Conservation (phyloP, 2,329 filamentous ascomycete species). For the Arachnomyces sp. region DNA sequence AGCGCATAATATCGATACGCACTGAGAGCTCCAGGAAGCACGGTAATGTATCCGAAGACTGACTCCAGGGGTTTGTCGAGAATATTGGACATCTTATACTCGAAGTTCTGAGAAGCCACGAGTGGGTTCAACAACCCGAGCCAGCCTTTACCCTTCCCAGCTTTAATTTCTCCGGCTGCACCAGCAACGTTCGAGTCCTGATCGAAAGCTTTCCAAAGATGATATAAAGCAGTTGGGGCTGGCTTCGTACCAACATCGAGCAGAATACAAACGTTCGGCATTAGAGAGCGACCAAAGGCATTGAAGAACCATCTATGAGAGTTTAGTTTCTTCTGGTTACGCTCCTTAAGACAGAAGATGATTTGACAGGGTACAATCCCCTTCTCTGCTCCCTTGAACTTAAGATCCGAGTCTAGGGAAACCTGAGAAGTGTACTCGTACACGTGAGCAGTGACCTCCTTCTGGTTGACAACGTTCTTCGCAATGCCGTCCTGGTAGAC, state of each 20-base stretch:
- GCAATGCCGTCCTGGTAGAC: conserved; percentile 98
- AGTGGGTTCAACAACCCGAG: conserved; percentile 82
- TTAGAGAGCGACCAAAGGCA: conserved; percentile 84
- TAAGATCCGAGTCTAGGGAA: conserved; percentile 86
- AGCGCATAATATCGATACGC: conserved; percentile 93
- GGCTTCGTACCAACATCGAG: conserved; percentile 94
- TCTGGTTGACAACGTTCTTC: conserved; percentile 96
- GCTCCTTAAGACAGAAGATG: conserved; percentile 97
- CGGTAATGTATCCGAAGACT: conserved; percentile 96
- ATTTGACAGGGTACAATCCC: conserved; percentile 97
- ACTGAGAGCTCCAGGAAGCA: conserved; percentile 86
- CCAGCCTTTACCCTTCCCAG: conserved; percentile 83
- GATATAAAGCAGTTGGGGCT: conserved; percentile 82
- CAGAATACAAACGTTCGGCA: conserved; percentile 93
- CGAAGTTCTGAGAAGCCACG: conserved; percentile 95
- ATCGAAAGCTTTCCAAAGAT: conserved; percentile 98
- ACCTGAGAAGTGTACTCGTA: conserved; percentile 99
- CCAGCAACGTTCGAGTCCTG: conserved; percentile 95
- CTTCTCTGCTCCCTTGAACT: conserved; percentile 98
- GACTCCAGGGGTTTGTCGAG: conserved; percentile 95
- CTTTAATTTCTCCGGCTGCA: conserved; percentile 95
- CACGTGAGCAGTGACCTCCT: conserved; percentile 89
- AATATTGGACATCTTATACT: conserved; percentile 99
- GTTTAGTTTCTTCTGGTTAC: conserved; percentile 96
- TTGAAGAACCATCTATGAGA: conserved; percentile 99